Evolutionary conservation across 176 grass and related monocot genomes (phyloP), one percentile per base, ranked within the genome.

Genomic region (Coix lacrymajobi): DNA sequence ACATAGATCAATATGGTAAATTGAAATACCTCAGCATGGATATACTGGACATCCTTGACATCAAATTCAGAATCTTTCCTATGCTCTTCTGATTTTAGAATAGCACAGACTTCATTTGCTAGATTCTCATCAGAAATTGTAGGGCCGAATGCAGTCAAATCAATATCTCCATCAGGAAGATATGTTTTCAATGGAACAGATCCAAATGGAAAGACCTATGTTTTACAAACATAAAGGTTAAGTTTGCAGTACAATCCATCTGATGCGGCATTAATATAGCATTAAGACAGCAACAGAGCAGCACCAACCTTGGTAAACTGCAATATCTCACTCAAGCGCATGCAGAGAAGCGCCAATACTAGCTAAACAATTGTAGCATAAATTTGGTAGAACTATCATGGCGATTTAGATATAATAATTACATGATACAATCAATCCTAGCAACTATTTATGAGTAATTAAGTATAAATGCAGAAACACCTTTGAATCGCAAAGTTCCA

Each of bases 111-210:
- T 72, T 91, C 76, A 62, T 89, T 89, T 83, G 90, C 92, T 75
- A 98, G 69, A 29, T 62, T 81, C 49, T 98, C 90, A 79, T 98
- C 90, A 54, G 87, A 90, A 66, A 32, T 89, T 1, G 80, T 75
- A 13, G 84, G 5, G 26, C 84, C 85, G 57, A 95, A 76, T 65
- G 83, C 73, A 63, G 91, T 95, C 72, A 98, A 79, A 64, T 98
- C 96, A 34, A 98, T 95, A 80, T 98, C 96, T 79, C 96, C 96
- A 75, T 95, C 95, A 86, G 95, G 95, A 81, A 98, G 92, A 88
- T 98, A 98, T 1, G 95, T 95, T 86, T 98, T 98, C 67, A 98
- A 51, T 46, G 95, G 92, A 78, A 95, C 90, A 34, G 92, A 98
- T 71, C 95, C 95, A 73, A 93, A 95, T 63, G 90, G 90, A 75